Evolutionary conservation across 1,139 yeast genomes (phyloP).

Genomic region (Lodderomyces orthopsilosis): DNA sequence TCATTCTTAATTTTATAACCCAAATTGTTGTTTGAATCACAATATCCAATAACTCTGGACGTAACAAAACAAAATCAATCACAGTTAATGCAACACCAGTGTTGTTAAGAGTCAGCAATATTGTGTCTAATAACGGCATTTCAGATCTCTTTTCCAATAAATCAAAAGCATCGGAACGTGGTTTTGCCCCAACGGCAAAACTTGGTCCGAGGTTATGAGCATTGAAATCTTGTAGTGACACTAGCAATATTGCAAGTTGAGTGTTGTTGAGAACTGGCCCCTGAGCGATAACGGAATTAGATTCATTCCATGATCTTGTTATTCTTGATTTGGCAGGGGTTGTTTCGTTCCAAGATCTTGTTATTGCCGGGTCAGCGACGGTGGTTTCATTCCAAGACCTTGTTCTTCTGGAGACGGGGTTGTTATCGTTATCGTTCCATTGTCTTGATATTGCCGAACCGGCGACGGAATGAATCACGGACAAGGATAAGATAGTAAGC

Average conservation of each 20-base stretch:
- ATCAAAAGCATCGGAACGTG: neutral
- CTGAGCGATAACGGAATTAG: neutral
- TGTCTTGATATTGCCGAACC: neutral
- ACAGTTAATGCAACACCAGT: constrained; percentile 24
- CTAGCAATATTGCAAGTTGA: neutral
- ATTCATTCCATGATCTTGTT: neutral
- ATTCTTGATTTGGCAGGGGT: neutral
- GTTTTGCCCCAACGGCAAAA: neutral
- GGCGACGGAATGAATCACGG: neutral
- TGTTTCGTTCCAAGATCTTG: constrained; percentile 1
- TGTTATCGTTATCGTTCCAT: neutral
- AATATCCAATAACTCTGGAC: constrained; percentile 24
- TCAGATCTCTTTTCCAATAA: constrained; percentile 11
- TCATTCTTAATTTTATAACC: constrained; percentile 20
- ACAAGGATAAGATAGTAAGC: neutral
- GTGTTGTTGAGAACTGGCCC: neutral
- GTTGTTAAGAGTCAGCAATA: constrained; percentile 22
- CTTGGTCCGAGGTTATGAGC: constrained; percentile 3
- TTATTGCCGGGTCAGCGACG: neutral
- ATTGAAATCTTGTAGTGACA: constrained; percentile 6
- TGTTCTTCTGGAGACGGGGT: neutral
- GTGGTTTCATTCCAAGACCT: constrained; percentile 2
- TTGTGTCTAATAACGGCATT: constrained; percentile 23
- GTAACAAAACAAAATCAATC: constrained; percentile 25
- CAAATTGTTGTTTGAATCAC: constrained; percentile 23